Percentiles rank a stretch among this genome's conserved stretches.
phyloP scores from a whole-genome alignment of 306 rosid genomes.

The Dryas drummondii region DNA sequence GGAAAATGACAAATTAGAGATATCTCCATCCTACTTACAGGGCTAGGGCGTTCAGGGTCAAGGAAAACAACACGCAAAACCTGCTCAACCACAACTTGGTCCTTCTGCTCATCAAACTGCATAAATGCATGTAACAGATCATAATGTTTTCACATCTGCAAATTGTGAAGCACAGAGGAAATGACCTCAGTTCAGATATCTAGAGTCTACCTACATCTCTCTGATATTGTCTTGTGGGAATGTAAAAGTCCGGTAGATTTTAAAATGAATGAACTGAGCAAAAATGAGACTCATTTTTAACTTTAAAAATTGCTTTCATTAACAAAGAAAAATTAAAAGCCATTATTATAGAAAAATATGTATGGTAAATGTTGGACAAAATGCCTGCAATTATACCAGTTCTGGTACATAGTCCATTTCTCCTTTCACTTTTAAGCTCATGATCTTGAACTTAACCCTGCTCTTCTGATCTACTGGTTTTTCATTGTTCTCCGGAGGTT shows the following conservation, averaged over 20 bases:
- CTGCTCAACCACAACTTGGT: slow-evolving; percentile 85
- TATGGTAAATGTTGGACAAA: not conserved
- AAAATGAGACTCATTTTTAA: not conserved
- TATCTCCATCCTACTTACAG: slow-evolving; percentile 50
- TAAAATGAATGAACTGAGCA: not conserved
- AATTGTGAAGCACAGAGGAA: slow-evolving; percentile 10
- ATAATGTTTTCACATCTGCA: slow-evolving; percentile 15
- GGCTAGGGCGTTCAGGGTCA: slow-evolving; percentile 72
- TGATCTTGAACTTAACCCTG: slow-evolving; percentile 90
- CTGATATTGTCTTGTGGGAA: not conserved
- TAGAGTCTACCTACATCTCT: not conserved
- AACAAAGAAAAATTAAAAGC: not conserved
- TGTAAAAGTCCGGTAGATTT: not conserved
- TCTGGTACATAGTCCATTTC: slow-evolving; percentile 83
- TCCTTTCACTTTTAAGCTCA: slow-evolving; percentile 87
- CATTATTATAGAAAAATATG: not conserved
- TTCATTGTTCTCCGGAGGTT: slow-evolving; percentile 83
- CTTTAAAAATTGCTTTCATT: not conserved
- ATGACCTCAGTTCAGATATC: not conserved
- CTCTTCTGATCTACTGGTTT: slow-evolving; percentile 67
- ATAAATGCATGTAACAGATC: slow-evolving; percentile 14
- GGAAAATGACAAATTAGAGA: not conserved
- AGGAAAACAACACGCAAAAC: slow-evolving; percentile 79
- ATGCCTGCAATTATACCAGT: slow-evolving; percentile 52
- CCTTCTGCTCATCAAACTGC: slow-evolving; percentile 95